Conservation (phyloP, 2,329 filamentous ascomycete genomes). For the Cytospora piceae region DNA sequence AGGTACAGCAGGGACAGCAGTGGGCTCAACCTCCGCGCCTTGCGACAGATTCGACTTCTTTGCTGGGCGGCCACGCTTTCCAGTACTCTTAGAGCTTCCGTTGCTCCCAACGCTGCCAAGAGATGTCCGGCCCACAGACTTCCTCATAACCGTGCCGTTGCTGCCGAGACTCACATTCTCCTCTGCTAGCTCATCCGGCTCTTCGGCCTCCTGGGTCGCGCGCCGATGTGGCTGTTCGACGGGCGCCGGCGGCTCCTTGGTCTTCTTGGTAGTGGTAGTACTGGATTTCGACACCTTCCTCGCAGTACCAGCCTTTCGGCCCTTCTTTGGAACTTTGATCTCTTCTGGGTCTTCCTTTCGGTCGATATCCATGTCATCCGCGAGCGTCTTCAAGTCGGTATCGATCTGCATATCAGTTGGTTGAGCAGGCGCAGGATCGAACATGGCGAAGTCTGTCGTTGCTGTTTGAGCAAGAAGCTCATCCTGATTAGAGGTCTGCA, state of each 20-base stretch:
- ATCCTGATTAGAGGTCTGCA: conserved; percentile 32
- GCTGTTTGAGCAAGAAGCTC: conserved; percentile 35
- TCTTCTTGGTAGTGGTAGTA: conserved; percentile 45
- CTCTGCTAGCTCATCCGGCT: conserved; percentile 39
- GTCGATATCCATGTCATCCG: conserved; percentile 52
- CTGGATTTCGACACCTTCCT: conserved; percentile 57
- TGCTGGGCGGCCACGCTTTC: conserved; percentile 27
- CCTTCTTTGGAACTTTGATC: conserved; percentile 57
- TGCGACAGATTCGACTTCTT: conserved; percentile 17
- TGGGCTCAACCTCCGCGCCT: background rate
- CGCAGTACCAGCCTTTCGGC: conserved; percentile 54
- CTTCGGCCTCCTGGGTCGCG: conserved; percentile 29
- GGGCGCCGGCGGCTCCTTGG: conserved; percentile 39
- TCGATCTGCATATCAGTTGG: conserved; percentile 54
- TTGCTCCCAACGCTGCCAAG: conserved; percentile 16
- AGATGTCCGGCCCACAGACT: conserved; percentile 32
- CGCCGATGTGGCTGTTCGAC: conserved; percentile 33
- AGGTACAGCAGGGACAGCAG: conserved; percentile 1
- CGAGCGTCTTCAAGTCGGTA: conserved; percentile 53
- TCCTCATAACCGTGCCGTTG: conserved; percentile 48
- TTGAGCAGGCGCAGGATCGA: conserved; percentile 51
- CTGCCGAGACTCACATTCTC: conserved; percentile 47
- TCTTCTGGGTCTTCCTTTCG: conserved; percentile 41
- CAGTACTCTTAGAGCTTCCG: conserved; percentile 18
- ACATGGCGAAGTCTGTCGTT: conserved; percentile 52